A percentile compares a stretch with the other conserved stretches of the same genome.
Evolutionary conservation across 306 rosid genomes (phyloP).

Genomic region (Adenanthera pavonina): DNA sequence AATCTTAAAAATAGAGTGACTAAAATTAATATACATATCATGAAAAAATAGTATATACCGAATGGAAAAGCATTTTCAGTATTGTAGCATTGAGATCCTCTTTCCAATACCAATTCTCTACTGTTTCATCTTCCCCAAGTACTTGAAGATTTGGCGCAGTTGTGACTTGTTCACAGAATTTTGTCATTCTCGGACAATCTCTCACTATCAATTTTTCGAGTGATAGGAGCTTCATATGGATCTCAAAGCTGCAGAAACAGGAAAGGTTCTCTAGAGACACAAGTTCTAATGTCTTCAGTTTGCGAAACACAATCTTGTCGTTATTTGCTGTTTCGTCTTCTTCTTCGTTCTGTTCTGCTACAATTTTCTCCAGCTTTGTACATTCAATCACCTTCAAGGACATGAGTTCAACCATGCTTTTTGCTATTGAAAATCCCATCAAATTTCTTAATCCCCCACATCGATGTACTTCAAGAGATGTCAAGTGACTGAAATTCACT

Average conservation of each 20-base stretch:
- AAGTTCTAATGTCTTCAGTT: conserved; percentile 8
- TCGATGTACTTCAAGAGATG: not conserved
- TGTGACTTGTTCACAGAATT: not conserved
- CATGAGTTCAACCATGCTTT: conserved; percentile 21
- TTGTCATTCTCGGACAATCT: not conserved
- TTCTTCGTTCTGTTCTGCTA: not conserved
- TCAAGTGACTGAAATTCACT: not conserved
- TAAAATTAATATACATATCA: too few relatives aligned
- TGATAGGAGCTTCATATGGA: conserved; percentile 21
- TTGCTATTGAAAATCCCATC: conserved; percentile 27
- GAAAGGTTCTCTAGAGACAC: not conserved
- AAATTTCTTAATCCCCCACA: not conserved
- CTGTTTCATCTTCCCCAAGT: not conserved
- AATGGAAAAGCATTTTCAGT: too few relatives aligned
- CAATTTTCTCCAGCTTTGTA: not conserved
- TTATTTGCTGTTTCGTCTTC: not conserved
- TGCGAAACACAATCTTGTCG: not conserved
- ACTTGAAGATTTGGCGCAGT: not conserved
- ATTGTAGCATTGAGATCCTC: too few relatives aligned
- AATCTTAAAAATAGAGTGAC: too few relatives aligned
- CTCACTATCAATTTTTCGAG: conserved; percentile 12
- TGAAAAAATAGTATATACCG: too few relatives aligned
- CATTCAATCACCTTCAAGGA: not conserved
- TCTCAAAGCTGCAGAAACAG: not conserved
- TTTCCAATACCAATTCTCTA: too few relatives aligned